Evolutionary conservation across 2,329 filamentous ascomycete genomes (phyloP), one percentile per base, ranked within the genome.

Genomic region (Calonectria henricotiae): DNA sequence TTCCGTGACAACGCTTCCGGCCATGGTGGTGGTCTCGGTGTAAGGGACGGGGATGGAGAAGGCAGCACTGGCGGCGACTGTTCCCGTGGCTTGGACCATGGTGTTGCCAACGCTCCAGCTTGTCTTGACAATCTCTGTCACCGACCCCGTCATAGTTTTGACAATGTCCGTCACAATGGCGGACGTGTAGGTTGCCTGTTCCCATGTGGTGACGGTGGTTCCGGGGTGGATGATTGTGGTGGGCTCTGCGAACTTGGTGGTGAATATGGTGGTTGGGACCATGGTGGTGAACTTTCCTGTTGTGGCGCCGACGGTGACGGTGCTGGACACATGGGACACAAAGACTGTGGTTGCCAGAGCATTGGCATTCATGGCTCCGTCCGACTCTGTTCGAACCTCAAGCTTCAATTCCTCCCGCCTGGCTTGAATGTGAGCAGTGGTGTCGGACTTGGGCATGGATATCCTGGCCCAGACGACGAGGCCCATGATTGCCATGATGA

Each of bases 371-470:
- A 58, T 58, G 20, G n/a, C 11, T 13, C 12, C 51, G 13, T 39
- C 51, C 9, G 27, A 30, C 4, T n/a, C 27, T 37, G 20, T 3
- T n/a, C 32, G 51, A 12, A 27, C 23, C 25, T 58, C 13, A 17
- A 58, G 32, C n/a, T 58, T 11, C 9, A 37, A 37, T 17, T 25
- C 51, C 20, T 58, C n/a, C 35, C 74, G 74, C n/a, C 70, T 75
- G 51, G 68, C 27, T 3, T 70, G 55, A n/a, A 77, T 71, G 23
- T 69, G 73, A 13, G 73, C 74, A 12, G 73, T 74, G 2, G 39
- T 72, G 15, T 78, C 75, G 3, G 76, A 78, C 44, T 76, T 44
- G 9, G 75, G 76, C 76, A 78, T 78, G 25, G 68, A 60, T 27
- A 72, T 54, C 47, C 71, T 69, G 6, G 76, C 76, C 73, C 74